Conservation (phyloP, 129 eudicot species). For the Arctium lappa region DNA sequence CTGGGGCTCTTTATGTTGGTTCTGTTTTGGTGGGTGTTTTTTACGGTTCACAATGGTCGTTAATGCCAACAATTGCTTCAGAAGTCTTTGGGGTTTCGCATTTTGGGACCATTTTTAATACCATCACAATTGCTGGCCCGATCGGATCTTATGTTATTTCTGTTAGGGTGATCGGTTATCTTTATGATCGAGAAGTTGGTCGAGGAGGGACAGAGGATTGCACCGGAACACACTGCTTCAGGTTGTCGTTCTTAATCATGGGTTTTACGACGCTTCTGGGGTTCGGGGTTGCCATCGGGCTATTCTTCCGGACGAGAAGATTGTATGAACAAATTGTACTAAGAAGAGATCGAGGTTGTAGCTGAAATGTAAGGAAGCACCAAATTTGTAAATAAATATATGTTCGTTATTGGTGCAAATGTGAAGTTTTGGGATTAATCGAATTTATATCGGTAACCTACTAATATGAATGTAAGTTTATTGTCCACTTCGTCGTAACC, state of each 20-base stretch:
- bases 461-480: no score
- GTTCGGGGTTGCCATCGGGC: constrained; percentile 39
- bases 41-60: constrained; percentile 86
- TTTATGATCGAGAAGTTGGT: constrained; percentile 63
- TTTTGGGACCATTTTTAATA: constrained; percentile 81
- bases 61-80: constrained; percentile 79
- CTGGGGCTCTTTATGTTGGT: constrained; percentile 66
- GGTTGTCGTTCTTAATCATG: constrained; percentile 61
- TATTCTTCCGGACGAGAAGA: constrained; percentile 52
- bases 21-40: constrained; percentile 66
- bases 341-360: constrained; percentile 29
- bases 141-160: constrained; percentile 74
- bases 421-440: no score
- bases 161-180: constrained; percentile 65
- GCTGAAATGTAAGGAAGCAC: not conserved
- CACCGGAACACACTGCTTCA: constrained; percentile 61
- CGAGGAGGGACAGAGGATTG: constrained; percentile 36
- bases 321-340: constrained; percentile 40
- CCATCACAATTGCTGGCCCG: constrained; percentile 72
- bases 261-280: constrained; percentile 51
- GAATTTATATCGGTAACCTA: no score
- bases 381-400: not conserved
- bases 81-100: constrained; percentile 77
- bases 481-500: no score
- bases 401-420: not conserved